phyloP scores from a whole-genome alignment of 192 early-diverging fungal species.

The Phlyctochytrium bullatum region DNA sequence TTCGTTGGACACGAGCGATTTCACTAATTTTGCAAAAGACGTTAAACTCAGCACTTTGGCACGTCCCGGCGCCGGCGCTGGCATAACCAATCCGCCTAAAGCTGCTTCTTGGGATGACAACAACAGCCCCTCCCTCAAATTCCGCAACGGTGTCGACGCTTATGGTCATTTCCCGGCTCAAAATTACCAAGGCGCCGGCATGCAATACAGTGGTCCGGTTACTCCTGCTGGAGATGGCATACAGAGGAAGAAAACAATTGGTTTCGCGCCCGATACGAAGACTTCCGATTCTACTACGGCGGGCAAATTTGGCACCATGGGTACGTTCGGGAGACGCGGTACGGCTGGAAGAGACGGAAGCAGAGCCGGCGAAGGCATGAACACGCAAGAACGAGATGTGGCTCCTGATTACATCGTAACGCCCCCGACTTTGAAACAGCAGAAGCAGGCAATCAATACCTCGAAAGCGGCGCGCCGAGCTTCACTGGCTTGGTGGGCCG shows the following conservation, averaged over 20 bases:
- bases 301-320: not conserved
- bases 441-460: not conserved
- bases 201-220: not conserved
- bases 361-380: not conserved
- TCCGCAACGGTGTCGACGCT: not conserved
- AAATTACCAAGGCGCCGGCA: not conserved
- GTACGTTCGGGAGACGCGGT: not conserved
- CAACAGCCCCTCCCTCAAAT: not conserved
- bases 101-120: not conserved
- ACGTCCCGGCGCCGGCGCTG: not conserved
- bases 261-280: not conserved
- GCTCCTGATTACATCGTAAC: not conserved
- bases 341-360: not conserved
- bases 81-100: not conserved
- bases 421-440: not conserved
- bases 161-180: not conserved
- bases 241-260: not conserved
- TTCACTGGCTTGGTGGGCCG: slow-evolving; percentile 6
- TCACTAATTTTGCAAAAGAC: not conserved
- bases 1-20: too few relatives aligned
- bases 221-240: too few relatives aligned
- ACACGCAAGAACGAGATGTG: not conserved
- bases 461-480: not conserved
- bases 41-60: not conserved
- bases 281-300: not conserved